Base-by-base conservation (phyloP, 1,284 basidiomycete genomes). In the Puccinia novopanici region DNA sequence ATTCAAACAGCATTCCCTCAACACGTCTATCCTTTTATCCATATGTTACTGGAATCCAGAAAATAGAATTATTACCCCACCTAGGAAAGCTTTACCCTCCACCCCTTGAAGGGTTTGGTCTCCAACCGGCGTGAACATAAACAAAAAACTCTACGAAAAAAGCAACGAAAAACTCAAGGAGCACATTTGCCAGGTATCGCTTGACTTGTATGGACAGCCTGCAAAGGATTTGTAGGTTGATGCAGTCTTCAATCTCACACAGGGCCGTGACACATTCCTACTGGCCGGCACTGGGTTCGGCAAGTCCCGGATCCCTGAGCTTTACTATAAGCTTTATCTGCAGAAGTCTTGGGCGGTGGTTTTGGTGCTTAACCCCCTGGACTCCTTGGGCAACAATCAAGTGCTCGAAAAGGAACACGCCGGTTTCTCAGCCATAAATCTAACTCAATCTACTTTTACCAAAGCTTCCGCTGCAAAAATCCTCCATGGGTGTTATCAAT, bases 311-410 rank as follows among this genome's bases (percentile, higher is more conserved):
- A 50, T 71, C 17, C 19, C 68, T 3, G 68, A 71, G 19, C 3
- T 71, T 19, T 71, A 71, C 15, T 48, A 48, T 12, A 71, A 45
- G 45, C 10, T 45, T 12, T 48, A 37, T 17, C 42, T 42, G 1
- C 24, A 22, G 15, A 30, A 45, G 27, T 15, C 37, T 22, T n/a
- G 50, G 0, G 68, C 42, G 6, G 27, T 71, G 10, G 68, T 71
- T 2, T 9, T 71, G 8, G 42, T 71, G 5, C n/a, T 71, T 15
- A 71, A 71, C 22, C 68, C 68, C 15, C n/a, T 71, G 3, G 68
- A 71, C 45, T n/a, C 22, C 15, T 34, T 71, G 3, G 68, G 68
- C 9, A 13, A 71, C 68, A 71, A 71, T 50, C 68, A 71, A 52
- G 68, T 71, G 6, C 13, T 9, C 1, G 68, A 71, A 15, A 71